Base-by-base conservation (phyloP, 306 rosid genomes). In the Abrus pulchellus region DNA sequence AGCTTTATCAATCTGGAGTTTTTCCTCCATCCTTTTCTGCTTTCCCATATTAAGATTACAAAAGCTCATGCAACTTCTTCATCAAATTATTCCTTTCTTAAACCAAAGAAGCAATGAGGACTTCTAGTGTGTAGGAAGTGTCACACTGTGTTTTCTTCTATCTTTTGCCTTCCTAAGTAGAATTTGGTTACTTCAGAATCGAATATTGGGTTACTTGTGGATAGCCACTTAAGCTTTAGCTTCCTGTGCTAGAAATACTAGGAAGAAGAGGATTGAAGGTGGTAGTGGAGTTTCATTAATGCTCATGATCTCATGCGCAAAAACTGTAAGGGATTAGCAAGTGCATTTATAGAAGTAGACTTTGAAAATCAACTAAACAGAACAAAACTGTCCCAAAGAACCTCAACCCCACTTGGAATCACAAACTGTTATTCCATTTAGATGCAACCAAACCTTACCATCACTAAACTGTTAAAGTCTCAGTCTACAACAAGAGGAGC, bases 221-320 rank as follows among this genome's bases (percentile, higher is more conserved):
- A 54, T 74, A 59, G 78, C 71, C 75, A 81, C 85, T 77, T 80
- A 78, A 76, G 82, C 77, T 60, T 57, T 69, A 78, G 86, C 82
- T 91, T 84, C 85, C 41, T 74, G 78, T 74, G 75, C 80, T 81
- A n/a, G 80, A 20, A 6, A 71, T 45, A 74, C n/a, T 32, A 53
- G 64, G 52, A 85, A 85, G 67, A 81, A 59, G 80, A 82, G 82
- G 83, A 85, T 64, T 90, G 98, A 94, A 88, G 84, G 84, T 90
- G 74, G 83, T 86, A 7, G 87, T 85, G 72, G 87, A 89, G 76
- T 87, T 20, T 92, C 54, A 85, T 88, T 74, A 83, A 88, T 86
- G 92, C 93, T 80, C 90, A 82, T 86, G 92, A 87, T 88, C 94
- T 90, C 80, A 90, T 83, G 88, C 94, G 91, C 71, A 91, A 82